A percentile compares a stretch with the other conserved stretches of the same genome.
phyloP scores from a whole-genome alignment of 2,329 filamentous ascomycete genomes.

The Leptographium wingfieldii region DNA sequence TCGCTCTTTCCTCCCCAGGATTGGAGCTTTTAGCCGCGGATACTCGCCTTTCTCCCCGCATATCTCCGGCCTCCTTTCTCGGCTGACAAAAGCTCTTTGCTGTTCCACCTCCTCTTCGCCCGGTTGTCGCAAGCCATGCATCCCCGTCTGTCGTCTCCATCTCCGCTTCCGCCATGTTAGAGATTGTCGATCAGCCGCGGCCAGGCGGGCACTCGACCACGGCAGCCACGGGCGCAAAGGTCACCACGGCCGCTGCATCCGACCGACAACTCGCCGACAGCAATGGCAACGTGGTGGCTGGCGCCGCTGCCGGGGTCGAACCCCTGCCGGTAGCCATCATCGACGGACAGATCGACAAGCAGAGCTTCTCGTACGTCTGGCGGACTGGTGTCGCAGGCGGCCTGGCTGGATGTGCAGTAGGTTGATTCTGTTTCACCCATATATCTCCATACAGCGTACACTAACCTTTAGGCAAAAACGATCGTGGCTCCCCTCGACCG shows the following conservation, averaged over 20 bases:
- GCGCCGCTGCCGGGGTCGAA: constrained; percentile 20
- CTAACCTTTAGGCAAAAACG: constrained; percentile 66
- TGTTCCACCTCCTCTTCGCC: too few species aligned
- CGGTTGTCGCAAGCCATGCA: constrained; percentile 37
- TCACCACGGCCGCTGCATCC: neutral
- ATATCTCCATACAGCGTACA: neutral
- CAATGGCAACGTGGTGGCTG: neutral
- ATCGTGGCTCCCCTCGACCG: constrained; percentile 90
- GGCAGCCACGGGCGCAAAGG: neutral
- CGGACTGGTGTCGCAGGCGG: constrained; percentile 80
- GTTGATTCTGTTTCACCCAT: constrained; percentile 20
- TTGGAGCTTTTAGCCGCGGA: too few species aligned
- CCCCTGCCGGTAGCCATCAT: constrained; percentile 34
- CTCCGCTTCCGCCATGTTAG: constrained; percentile 33
- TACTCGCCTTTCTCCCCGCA: too few species aligned
- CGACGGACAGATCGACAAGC: constrained; percentile 46
- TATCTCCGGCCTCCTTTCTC: neutral
- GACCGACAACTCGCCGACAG: neutral
- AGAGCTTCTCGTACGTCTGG: constrained; percentile 72
- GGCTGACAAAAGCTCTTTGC: neutral
- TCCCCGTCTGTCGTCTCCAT: constrained; percentile 2
- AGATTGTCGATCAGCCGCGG: constrained; percentile 28
- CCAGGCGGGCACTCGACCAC: constrained; percentile 20
- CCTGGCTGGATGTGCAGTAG: constrained; percentile 79
- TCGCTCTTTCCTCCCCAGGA: too few species aligned